Base-by-base conservation (phyloP, 805 yeast genomes). In the Teunomyces lycoperdinae region DNA sequence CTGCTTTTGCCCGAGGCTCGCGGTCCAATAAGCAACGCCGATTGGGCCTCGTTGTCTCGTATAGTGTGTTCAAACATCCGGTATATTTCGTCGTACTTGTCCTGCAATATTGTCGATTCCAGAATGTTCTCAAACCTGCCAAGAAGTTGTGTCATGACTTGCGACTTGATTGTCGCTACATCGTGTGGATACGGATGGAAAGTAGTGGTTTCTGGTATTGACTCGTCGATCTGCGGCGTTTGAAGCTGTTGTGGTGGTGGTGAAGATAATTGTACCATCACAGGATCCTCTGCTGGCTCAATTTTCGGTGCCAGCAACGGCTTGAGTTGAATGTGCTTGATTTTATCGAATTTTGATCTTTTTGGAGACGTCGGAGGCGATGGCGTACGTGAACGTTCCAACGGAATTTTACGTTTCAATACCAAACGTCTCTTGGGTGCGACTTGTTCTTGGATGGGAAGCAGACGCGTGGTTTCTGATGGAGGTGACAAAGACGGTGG, bases 11-110 rank as follows among this genome's bases (percentile, higher is more conserved):
- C 97, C 4, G 83, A 71, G 2, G 85, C 82, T 38, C 90, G 69
- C 0, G 96, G 89, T 0, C 98, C 98, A 40, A 90, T 74, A 1
- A 92, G 50, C 5, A 92, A 68, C 9, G 84, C 80, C 2, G 97
- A 92, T 60, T 88, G 89, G 5, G 96, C 91, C 52, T 89, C 94
- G 27, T 79, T 76, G 50, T 80, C 80, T 20, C 71, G 68, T 1
- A 90, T 74, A 0, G 96, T 84, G 51, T 82, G 83, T 43, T 80
- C 80, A 44, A 91, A 60, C 54, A 88, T 62, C 9, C 70, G 67
- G 51, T 77, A 79, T 1, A 91, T 61, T 51, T 86, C 86, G 1
- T 67, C 51, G 50, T 71, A 71, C 38, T 76, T 73, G 3, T 57
- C 65, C 3, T 69, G 6, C 2, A 68, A 45, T 1, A 52, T 29